phyloP scores from a whole-genome alignment of 768 basidiomycete species.

The Suillus hirtellus region DNA sequence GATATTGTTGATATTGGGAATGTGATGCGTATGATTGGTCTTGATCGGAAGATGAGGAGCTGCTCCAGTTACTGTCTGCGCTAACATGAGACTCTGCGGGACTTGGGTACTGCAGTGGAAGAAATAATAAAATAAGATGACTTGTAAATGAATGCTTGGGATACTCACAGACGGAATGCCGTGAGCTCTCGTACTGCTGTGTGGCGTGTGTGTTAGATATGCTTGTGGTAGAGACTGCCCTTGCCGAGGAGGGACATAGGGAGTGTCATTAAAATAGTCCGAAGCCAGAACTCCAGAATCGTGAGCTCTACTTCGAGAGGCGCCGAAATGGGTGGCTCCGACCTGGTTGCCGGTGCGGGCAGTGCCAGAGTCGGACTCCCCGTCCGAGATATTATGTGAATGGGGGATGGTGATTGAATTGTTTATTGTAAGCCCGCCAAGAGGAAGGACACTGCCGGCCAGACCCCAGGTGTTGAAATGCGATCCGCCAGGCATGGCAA shows the following conservation, averaged over 20 bases:
- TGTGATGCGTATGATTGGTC: conserved; percentile 13
- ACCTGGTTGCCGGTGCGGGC: conserved; percentile 15
- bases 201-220: conserved; percentile 20
- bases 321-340: conserved; percentile 19
- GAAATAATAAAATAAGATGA: conserved; percentile 8
- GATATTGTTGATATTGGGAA: conserved; percentile 13
- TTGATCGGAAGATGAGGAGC: conserved; percentile 23
- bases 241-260: conserved; percentile 31
- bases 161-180: conserved; percentile 20
- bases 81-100: conserved; percentile 27
- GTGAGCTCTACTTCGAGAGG: conserved; percentile 17
- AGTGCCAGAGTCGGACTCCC: conserved; percentile 23
- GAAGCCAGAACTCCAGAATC: conserved; percentile 16
- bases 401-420: conserved; percentile 15
- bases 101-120: conserved; percentile 22
- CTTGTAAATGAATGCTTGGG: not conserved
- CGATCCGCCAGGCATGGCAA: conserved; percentile 26
- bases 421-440: conserved; percentile 18
- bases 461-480: conserved; percentile 16
- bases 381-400: conserved; percentile 20
- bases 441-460: conserved; percentile 13
- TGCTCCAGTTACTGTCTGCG: conserved; percentile 29
- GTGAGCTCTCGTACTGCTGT: conserved; percentile 8
- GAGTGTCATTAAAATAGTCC: conserved; percentile 29
- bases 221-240: conserved; percentile 20